A percentile compares a stretch with the other conserved stretches of the same genome.
Evolutionary conservation across 352 stramenopile genomes (phyloP).

Genomic region (Elongisporangium anandrum): DNA sequence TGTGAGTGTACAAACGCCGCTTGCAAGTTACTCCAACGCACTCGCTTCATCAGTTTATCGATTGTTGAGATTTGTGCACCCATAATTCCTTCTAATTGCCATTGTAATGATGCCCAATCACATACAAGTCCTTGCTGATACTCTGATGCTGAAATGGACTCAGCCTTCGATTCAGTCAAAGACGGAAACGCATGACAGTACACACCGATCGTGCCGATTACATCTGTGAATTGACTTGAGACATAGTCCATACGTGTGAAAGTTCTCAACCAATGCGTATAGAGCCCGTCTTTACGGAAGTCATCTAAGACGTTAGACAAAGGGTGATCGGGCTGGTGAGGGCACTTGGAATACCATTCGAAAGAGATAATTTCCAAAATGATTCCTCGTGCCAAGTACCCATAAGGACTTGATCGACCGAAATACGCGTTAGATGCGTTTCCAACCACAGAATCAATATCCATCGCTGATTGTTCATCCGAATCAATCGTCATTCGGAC

Average conservation of each 20-base stretch:
- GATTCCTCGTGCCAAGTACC: conserved; percentile 47
- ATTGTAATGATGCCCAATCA: conserved; percentile 18
- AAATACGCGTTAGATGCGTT: conserved; percentile 29
- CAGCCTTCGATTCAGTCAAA: conserved; percentile 12
- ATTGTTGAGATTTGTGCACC: conserved; percentile 7
- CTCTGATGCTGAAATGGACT: conserved; percentile 7
- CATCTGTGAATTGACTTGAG: conserved; percentile 13
- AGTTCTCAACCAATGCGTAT: conserved; percentile 61
- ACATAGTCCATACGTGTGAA: conserved; percentile 65
- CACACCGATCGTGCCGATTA: conserved; percentile 11
- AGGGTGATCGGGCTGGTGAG: conserved; percentile 24
- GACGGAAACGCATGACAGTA: conserved; percentile 12
- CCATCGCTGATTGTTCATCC: conserved; percentile 30
- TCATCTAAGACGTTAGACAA: conserved; percentile 46
- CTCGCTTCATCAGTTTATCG: conserved; percentile 23
- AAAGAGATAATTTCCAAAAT: conserved; percentile 60
- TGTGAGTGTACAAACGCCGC: conserved; percentile 47
- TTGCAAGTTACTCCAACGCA: conserved; percentile 56
- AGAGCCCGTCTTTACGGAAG: conserved; percentile 58
- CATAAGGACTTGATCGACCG: conserved; percentile 54
- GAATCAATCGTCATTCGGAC: conserved; percentile 52
- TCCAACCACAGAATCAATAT: conserved; percentile 30
- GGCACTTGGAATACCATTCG: conserved; percentile 54
- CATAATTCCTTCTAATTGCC: conserved; percentile 17
- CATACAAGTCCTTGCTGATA: conserved; percentile 27